Percentiles rank a stretch among this genome's conserved stretches.
Conservation (phyloP, 306 rosid genomes). For the Sicyos edulis region DNA sequence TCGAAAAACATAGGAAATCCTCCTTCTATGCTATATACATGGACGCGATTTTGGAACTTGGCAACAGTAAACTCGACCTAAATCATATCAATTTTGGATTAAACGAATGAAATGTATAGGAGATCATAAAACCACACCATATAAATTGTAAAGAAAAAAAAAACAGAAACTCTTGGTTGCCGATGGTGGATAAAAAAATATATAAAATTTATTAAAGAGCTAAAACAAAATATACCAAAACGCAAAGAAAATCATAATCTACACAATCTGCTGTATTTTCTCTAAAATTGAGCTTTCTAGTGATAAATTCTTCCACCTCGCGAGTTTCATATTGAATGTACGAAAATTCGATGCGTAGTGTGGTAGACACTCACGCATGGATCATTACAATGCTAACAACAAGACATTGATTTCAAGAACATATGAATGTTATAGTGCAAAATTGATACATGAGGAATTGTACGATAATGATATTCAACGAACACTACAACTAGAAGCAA, state of each 20-base stretch:
- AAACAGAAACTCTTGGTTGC: neutral
- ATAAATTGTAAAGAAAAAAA: neutral
- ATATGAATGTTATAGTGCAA: neutral
- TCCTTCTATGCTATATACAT: conserved; percentile 63
- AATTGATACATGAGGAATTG: neutral
- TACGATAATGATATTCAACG: neutral
- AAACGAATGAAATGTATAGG: neutral
- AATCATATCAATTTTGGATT: conserved; percentile 1
- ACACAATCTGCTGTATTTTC: conserved; percentile 2
- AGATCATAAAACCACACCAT: neutral
- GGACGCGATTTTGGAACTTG: conserved; percentile 77
- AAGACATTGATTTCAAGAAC: neutral
- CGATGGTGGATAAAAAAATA: neutral
- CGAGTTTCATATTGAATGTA: neutral
- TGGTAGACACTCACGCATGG: neutral
- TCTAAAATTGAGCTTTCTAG: neutral
- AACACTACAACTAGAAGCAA: neutral
- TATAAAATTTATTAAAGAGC: neutral
- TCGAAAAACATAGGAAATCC: conserved; percentile 78
- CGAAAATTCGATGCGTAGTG: neutral
- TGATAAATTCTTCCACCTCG: neutral
- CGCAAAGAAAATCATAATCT: neutral
- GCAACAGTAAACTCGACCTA: conserved; percentile 71
- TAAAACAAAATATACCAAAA: neutral
- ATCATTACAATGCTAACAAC: too few species aligned